Evolutionary conservation across 768 basidiomycete genomes (phyloP).

Genomic region (Psilocybe cubensis): DNA sequence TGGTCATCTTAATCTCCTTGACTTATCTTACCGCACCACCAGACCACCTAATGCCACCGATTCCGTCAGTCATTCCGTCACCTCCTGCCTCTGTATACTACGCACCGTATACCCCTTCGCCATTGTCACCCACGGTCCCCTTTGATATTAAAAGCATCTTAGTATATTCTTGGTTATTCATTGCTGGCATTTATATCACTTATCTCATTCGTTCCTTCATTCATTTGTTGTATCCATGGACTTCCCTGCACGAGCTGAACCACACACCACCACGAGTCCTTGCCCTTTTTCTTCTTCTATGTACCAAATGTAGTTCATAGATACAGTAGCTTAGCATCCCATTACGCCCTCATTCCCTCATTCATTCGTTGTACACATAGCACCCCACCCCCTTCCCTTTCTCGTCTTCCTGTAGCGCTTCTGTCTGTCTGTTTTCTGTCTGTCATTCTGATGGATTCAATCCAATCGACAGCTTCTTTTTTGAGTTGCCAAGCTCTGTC

Average conservation of each 20-base stretch:
- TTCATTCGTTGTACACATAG: background rate
- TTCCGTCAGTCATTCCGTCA: background rate
- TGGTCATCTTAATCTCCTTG: conserved; percentile 8
- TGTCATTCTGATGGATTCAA: background rate
- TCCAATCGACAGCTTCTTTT: background rate
- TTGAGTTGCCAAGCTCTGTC: background rate
- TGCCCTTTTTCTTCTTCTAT: background rate
- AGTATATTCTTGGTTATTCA: background rate
- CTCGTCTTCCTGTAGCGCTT: background rate
- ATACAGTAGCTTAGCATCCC: background rate
- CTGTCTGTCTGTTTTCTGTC: too few relatives aligned
- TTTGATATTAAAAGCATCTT: background rate
- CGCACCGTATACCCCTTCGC: background rate
- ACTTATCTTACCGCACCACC: conserved; percentile 4
- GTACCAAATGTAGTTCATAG: background rate
- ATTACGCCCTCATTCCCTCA: background rate
- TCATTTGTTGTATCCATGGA: conserved; percentile 1
- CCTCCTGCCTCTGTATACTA: background rate
- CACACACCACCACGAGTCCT: too few relatives aligned
- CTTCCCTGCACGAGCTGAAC: background rate
- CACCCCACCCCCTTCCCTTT: background rate
- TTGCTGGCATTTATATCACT: background rate
- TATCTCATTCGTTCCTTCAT: background rate
- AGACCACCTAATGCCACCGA: conserved; percentile 7
- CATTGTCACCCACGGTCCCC: background rate